Evolutionary conservation across 2,329 filamentous ascomycete genomes (phyloP).

Genomic region (Fusarium buxicola): DNA sequence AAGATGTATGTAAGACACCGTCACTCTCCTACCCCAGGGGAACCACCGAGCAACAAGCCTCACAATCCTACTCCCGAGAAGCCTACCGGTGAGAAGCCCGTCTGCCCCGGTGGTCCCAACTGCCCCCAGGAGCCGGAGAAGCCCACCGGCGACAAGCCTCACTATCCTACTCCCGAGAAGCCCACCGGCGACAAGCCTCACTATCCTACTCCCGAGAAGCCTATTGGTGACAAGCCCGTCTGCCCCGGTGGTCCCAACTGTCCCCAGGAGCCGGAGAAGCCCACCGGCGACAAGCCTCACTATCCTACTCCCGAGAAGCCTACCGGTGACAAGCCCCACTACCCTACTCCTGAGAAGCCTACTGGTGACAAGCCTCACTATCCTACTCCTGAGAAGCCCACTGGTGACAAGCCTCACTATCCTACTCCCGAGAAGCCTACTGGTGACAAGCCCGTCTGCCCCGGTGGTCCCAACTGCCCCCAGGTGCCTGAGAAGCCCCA

Average conservation of each 20-base stretch:
- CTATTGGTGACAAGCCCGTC: constrained; percentile 16
- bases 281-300: constrained; percentile 1
- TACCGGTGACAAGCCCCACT: constrained; percentile 3
- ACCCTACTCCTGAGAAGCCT: constrained; percentile 15
- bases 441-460: constrained; percentile 21
- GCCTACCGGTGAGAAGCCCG: constrained; percentile 19
- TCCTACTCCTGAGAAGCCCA: constrained; percentile 6
- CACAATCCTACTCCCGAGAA: constrained; percentile 24
- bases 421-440: constrained; percentile 33
- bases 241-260: neutral
- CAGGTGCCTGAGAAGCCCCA: constrained; percentile 26
- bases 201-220: too few relatives aligned
- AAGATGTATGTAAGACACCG: too few relatives aligned
- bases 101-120: neutral
- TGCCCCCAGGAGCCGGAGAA: constrained; percentile 14
- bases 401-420: constrained; percentile 15
- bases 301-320: constrained; percentile 19
- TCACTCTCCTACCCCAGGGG: too few relatives aligned
- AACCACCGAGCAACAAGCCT: constrained; percentile 3
- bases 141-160: too few relatives aligned
- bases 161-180: too few relatives aligned
- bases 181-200: constrained; percentile 6
- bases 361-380: constrained; percentile 4
- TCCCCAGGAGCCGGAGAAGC: constrained; percentile 18
- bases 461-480: constrained; percentile 12